These are phyloP conservation scores for Oenanthe javanica DNA, from an alignment of 140 eudicot genomes.

Conservation along the genomic window DNA sequence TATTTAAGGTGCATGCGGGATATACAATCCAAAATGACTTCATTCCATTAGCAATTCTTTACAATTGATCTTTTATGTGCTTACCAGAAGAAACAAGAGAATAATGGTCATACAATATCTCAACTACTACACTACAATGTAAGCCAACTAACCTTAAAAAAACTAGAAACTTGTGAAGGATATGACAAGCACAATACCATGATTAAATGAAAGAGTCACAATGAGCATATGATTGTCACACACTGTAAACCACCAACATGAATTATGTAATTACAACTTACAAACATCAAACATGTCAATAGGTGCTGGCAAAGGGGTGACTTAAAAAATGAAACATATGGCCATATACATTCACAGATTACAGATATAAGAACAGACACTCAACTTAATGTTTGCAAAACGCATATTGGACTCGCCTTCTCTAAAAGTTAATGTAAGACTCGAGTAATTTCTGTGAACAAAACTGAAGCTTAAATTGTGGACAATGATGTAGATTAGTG, in stretches of 20 bases:
- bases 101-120: background rate
- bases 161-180: no score
- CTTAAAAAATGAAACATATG: background rate
- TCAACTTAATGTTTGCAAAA: background rate
- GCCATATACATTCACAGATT: background rate
- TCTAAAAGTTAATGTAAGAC: background rate
- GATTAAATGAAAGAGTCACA: background rate
- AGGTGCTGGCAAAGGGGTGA: background rate
- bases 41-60: background rate
- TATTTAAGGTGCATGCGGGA: background rate
- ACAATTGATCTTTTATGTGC: background rate
- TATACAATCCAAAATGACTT: background rate
- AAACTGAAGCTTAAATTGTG: background rate
- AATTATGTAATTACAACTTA: background rate
- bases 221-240: background rate
- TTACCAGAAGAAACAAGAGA: background rate
- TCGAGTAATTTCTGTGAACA: background rate
- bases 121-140: background rate
- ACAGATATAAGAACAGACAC: background rate
- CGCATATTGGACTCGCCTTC: background rate
- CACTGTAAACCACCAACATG: background rate
- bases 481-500: conserved; percentile 7
- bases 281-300: background rate
- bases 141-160: background rate
- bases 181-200: background rate